These are phyloP conservation scores for Colletotrichum sp. DNA, from an alignment of 2,329 filamentous ascomycete genomes.

Conservation along the genomic window DNA sequence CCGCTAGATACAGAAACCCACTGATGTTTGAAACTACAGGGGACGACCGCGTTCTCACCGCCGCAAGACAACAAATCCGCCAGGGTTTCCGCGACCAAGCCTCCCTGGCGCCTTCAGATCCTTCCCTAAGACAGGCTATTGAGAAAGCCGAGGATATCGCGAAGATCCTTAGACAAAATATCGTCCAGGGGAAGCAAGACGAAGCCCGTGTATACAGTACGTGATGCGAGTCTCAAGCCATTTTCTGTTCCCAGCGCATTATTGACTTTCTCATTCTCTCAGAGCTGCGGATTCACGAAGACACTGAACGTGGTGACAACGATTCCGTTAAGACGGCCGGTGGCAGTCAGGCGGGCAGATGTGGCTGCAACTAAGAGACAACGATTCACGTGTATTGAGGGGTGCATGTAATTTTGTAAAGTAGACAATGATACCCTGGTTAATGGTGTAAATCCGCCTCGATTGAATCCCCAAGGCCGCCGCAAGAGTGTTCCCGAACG, in stretches of 20 bases:
- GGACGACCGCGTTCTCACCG: constrained; percentile 70
- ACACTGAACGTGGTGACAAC: constrained; percentile 93
- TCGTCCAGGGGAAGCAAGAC: constrained; percentile 78
- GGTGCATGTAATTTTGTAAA: constrained; percentile 5
- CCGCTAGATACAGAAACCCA: background rate
- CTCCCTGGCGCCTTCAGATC: constrained; percentile 58
- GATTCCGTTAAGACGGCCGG: constrained; percentile 78
- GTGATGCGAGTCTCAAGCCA: constrained; percentile 34
- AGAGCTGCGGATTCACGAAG: constrained; percentile 88
- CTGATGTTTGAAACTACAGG: constrained; percentile 52
- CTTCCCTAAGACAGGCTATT: constrained; percentile 68
- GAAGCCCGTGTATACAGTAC: constrained; percentile 64
- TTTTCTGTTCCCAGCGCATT: background rate
- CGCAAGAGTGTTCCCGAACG: background rate
- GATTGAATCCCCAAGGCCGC: background rate
- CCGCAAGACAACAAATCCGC: constrained; percentile 76
- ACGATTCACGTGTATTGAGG: constrained; percentile 14
- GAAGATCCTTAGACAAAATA: constrained; percentile 77
- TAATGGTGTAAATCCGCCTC: background rate
- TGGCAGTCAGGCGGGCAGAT: constrained; percentile 29
- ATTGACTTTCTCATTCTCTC: background rate
- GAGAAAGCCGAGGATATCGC: constrained; percentile 84
- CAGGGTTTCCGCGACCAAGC: constrained; percentile 74
- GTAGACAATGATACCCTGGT: constrained; percentile 20
- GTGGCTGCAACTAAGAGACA: constrained; percentile 36